Evolutionary conservation across 208 protist genomes (phyloP).

Genomic region (Crithidia expoeki): DNA sequence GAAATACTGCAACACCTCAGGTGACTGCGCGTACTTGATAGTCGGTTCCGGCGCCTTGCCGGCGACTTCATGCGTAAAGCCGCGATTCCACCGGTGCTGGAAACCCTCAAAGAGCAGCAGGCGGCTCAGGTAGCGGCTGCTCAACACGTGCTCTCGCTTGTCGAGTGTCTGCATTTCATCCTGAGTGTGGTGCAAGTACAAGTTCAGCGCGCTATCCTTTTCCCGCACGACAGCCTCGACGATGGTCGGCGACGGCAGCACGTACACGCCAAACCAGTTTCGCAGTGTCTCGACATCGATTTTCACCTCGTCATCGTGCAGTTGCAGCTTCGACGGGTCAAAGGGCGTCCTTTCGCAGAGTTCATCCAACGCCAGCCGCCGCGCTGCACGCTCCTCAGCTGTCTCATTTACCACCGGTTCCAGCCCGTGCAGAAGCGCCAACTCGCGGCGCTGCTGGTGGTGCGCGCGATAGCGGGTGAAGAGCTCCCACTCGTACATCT

Average conservation of each 20-base stretch:
- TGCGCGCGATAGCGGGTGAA: conserved; percentile 90
- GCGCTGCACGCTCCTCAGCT: conserved; percentile 71
- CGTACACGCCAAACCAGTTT: conserved; percentile 86
- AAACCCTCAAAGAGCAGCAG: conserved; percentile 73
- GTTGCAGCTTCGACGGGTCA: conserved; percentile 41
- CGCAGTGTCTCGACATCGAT: conserved; percentile 77
- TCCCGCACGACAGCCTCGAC: conserved; percentile 59
- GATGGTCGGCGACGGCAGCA: conserved; percentile 85
- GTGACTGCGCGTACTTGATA: conserved; percentile 69
- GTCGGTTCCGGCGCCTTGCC: conserved; percentile 77
- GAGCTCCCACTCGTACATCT: conserved; percentile 90
- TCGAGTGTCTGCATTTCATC: conserved; percentile 72
- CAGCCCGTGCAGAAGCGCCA: conserved; percentile 83
- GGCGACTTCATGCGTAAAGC: conserved; percentile 53
- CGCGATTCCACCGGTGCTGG: conserved; percentile 65
- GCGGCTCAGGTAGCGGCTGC: conserved; percentile 80
- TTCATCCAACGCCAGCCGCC: conserved; percentile 65
- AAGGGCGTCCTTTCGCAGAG: conserved; percentile 90
- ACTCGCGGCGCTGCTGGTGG: conserved; percentile 82
- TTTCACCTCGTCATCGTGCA: conserved; percentile 70
- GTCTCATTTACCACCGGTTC: conserved; percentile 90
- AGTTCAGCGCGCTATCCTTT: conserved; percentile 36
- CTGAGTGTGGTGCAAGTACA: conserved; percentile 61
- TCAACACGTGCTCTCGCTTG: conserved; percentile 85
- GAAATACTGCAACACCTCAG: conserved; percentile 74